Percentiles rank a stretch among this genome's conserved stretches.
phyloP scores from a whole-genome alignment of 192 early-diverging fungal genomes.

The Podila horticola region DNA sequence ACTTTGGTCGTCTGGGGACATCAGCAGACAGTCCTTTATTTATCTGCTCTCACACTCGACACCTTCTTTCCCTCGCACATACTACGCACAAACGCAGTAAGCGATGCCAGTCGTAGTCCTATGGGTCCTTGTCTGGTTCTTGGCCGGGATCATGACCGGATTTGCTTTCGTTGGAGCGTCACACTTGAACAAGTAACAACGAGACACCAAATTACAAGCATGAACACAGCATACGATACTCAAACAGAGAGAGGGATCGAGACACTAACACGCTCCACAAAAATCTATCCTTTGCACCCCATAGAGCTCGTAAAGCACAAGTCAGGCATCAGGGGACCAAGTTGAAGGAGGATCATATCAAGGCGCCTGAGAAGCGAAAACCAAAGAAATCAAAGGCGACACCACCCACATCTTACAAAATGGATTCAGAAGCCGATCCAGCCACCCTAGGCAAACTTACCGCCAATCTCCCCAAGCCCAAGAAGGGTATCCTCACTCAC shows the following conservation, averaged over 20 bases:
- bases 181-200: neutral
- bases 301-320: too few species aligned
- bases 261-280: neutral
- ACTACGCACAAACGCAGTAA: too few species aligned
- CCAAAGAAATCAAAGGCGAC: neutral
- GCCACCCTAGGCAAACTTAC: neutral
- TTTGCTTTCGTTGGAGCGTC: neutral
- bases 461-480: neutral
- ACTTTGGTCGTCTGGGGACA: too few species aligned
- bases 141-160: neutral
- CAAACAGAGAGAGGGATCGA: neutral
- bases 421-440: neutral
- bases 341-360: neutral
- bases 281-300: too few species aligned
- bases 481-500: neutral
- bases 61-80: too few species aligned
- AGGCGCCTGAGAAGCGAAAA: neutral
- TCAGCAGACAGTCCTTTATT: neutral
- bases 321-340: neutral
- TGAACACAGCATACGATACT: neutral
- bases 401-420: neutral
- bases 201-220: neutral
- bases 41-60: too few species aligned
- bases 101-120: neutral
- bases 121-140: constrained; percentile 1